Evolutionary conservation across 139 green algal genomes (phyloP).

Genomic region (Asterochloris sp.): DNA sequence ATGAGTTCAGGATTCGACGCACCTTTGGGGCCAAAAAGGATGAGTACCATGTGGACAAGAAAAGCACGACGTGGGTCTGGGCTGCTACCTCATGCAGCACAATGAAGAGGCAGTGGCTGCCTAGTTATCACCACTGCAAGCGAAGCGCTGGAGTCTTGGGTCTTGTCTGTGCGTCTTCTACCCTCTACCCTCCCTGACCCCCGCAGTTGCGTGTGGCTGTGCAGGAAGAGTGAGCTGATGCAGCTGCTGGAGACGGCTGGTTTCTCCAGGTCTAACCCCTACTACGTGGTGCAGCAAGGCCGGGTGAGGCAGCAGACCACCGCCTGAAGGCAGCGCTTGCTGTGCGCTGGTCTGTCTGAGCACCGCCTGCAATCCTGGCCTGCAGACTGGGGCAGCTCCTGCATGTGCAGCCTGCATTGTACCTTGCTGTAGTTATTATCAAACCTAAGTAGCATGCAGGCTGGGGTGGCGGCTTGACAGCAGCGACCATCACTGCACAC

Average conservation of each 20-base stretch:
- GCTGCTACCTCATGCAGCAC: not conserved
- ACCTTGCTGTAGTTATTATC: no score
- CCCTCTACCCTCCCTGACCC: not conserved
- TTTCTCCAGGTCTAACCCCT: constrained; percentile 95
- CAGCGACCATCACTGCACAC: no score
- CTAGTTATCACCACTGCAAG: not conserved
- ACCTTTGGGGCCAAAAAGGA: constrained; percentile 94
- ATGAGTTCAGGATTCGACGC: constrained; percentile 88
- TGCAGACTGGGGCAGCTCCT: no score
- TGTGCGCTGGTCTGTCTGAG: no score
- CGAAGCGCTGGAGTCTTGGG: not conserved
- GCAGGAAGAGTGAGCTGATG: constrained; percentile 87
- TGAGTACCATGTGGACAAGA: constrained; percentile 94
- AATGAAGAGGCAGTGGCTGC: not conserved
- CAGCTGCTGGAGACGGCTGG: constrained; percentile 96
- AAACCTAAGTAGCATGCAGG: no score
- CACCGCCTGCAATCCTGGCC: no score
- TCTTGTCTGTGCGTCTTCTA: not conserved
- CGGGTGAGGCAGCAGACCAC: constrained; percentile 50
- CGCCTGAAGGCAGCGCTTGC: no score
- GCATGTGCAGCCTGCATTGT: no score
- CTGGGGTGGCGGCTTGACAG: no score
- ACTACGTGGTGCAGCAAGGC: constrained; percentile 99
- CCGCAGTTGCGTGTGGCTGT: not conserved
- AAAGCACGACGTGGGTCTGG: constrained; percentile 76